A percentile compares a stretch with the other conserved stretches of the same genome.
phyloP scores from a whole-genome alignment of 345 rosid genomes.

The Gossypium stocksii region DNA sequence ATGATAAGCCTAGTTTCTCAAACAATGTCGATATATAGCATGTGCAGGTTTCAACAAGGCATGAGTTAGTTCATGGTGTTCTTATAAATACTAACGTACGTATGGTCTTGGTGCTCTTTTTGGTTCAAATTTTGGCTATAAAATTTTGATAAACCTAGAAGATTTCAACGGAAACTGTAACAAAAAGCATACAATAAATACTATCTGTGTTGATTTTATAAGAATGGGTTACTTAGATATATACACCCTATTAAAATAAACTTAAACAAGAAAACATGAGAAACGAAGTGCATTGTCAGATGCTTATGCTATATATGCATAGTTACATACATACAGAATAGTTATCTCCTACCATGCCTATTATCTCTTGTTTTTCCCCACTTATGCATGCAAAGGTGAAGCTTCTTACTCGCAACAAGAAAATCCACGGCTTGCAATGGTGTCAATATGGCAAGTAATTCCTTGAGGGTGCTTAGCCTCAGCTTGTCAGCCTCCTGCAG shows the following conservation, averaged over 20 bases:
- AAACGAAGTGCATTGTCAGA: neutral
- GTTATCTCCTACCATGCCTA: neutral
- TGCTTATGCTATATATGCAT: neutral
- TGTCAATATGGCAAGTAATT: neutral
- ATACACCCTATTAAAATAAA: neutral
- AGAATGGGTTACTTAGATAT: neutral
- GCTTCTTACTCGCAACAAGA: conserved; percentile 6
- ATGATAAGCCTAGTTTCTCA: neutral
- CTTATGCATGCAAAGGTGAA: conserved; percentile 9
- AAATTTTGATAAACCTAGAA: neutral
- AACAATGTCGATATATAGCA: neutral
- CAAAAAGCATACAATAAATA: neutral
- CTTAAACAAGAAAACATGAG: neutral
- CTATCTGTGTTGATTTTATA: neutral
- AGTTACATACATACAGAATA: neutral
- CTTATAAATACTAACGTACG: neutral
- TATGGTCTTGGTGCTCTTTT: neutral
- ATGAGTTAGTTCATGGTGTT: neutral
- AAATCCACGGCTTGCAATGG: conserved; percentile 6
- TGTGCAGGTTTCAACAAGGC: neutral
- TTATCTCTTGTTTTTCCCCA: conserved; percentile 1
- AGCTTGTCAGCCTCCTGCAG: conserved; percentile 5
- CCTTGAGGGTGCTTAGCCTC: conserved; percentile 5
- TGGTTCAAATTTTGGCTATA: neutral
- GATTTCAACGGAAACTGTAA: neutral